A percentile compares a stretch with the other conserved stretches of the same genome.
phyloP scores from a whole-genome alignment of 768 basidiomycete genomes.

The Termitomyces bulborhizus region DNA sequence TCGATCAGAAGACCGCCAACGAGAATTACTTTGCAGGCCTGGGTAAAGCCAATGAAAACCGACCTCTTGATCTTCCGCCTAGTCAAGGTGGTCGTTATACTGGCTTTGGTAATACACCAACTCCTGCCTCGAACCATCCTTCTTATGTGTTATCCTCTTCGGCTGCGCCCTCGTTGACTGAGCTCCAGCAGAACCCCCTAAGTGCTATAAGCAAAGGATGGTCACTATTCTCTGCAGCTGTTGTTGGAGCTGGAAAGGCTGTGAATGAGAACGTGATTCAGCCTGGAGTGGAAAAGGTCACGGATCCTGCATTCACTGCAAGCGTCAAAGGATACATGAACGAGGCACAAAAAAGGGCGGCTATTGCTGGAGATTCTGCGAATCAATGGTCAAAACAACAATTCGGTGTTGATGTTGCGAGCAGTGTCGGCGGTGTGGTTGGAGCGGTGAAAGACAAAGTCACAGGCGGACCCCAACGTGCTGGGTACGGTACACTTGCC shows the following conservation, averaged over 20 bases:
- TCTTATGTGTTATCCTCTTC: constrained; percentile 72
- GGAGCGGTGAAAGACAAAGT: constrained; percentile 55
- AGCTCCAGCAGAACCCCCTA: constrained; percentile 83
- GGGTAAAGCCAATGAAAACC: constrained; percentile 73
- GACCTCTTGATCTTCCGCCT: constrained; percentile 78
- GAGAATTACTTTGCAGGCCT: constrained; percentile 83
- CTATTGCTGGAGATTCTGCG: constrained; percentile 52
- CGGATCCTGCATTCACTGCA: constrained; percentile 75
- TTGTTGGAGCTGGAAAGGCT: constrained; percentile 69
- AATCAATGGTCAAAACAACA: constrained; percentile 75
- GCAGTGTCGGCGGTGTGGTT: constrained; percentile 65
- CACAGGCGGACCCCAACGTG: constrained; percentile 41
- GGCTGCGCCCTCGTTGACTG: constrained; percentile 69
- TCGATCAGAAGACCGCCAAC: constrained; percentile 73
- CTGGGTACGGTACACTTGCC: constrained; percentile 45
- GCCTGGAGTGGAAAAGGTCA: constrained; percentile 77
- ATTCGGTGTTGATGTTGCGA: constrained; percentile 83
- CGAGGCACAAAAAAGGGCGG: constrained; percentile 62
- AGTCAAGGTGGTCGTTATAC: constrained; percentile 91
- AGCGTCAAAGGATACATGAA: constrained; percentile 67
- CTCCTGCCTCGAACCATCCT: constrained; percentile 55
- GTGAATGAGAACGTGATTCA: constrained; percentile 88
- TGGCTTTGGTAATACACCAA: constrained; percentile 88
- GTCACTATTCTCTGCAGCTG: constrained; percentile 88
- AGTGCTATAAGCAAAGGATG: constrained; percentile 90